Percentiles rank a stretch among this genome's conserved stretches.
phyloP scores from a whole-genome alignment of 257 asterid genomes.

The Osmanthus fragrans region DNA sequence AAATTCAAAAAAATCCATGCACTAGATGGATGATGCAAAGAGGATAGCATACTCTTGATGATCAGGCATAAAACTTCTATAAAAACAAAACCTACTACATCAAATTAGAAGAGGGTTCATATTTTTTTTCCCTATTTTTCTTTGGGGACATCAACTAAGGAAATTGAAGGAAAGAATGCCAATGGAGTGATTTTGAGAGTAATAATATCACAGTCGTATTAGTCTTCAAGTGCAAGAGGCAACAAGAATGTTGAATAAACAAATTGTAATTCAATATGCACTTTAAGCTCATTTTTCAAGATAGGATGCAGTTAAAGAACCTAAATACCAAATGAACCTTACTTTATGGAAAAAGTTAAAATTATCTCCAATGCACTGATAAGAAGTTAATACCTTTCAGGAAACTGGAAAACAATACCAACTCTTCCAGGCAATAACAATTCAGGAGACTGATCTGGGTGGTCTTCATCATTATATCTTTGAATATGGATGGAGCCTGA shows the following conservation, averaged over 20 bases:
- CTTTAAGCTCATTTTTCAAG: conserved; percentile 1
- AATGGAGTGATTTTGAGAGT: conserved; percentile 5
- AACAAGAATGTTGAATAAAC: background rate
- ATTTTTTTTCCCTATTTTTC: background rate
- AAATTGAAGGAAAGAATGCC: conserved; percentile 19
- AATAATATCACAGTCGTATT: background rate
- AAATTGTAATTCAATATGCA: background rate
- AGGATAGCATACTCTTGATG: background rate
- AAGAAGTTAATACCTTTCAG: conserved; percentile 73
- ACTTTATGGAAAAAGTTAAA: background rate
- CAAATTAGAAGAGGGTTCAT: background rate
- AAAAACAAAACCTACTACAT: background rate
- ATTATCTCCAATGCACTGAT: background rate
- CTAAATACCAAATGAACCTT: background rate
- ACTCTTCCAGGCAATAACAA: conserved; percentile 63
- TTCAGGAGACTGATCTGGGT: conserved; percentile 53
- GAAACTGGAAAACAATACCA: conserved; percentile 97
- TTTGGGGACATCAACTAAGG: conserved; percentile 6
- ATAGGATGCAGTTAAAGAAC: conserved; percentile 9
- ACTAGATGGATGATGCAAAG: background rate
- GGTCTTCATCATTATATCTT: conserved; percentile 61
- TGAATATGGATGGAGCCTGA: conserved; percentile 75
- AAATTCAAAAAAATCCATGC: conserved; percentile 2
- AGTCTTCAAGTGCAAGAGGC: background rate
- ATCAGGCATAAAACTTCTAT: background rate